These are phyloP conservation scores for Fagus crenata DNA, from an alignment of 306 rosid genomes.

Conservation along the genomic window DNA sequence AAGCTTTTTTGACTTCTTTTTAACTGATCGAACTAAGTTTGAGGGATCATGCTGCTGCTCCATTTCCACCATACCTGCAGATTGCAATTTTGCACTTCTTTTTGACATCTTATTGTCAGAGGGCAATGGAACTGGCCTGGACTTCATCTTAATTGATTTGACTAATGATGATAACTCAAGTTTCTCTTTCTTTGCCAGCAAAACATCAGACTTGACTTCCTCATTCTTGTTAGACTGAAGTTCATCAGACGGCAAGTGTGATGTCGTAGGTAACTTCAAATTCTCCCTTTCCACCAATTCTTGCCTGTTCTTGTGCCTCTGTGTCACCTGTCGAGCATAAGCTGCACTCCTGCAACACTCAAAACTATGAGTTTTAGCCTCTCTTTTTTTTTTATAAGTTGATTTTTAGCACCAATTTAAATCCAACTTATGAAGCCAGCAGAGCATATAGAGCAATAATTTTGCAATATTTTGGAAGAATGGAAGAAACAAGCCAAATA, in stretches of 20 bases:
- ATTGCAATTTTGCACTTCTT: slow-evolving; percentile 31
- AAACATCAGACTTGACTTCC: slow-evolving; percentile 35
- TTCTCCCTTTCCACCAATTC: slow-evolving; percentile 39
- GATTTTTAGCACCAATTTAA: slow-evolving; percentile 18
- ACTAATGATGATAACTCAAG: slow-evolving; percentile 54
- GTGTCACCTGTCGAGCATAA: slow-evolving; percentile 60
- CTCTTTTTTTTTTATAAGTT: too few relatives aligned
- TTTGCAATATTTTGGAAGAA: not conserved
- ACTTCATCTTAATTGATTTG: slow-evolving; percentile 73
- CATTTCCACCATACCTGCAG: slow-evolving; percentile 24
- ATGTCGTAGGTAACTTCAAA: slow-evolving; percentile 20
- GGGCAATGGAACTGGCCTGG: slow-evolving; percentile 48
- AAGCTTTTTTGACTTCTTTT: slow-evolving; percentile 26
- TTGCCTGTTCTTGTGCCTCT: slow-evolving; percentile 45
- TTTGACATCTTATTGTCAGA: slow-evolving; percentile 31
- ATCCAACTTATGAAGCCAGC: not conserved
- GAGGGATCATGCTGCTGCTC: slow-evolving; percentile 30
- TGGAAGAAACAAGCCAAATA: not conserved
- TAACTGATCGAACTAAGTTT: slow-evolving; percentile 27
- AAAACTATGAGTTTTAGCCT: slow-evolving; percentile 24
- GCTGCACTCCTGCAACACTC: slow-evolving; percentile 65
- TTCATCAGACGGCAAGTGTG: slow-evolving; percentile 25
- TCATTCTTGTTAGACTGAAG: slow-evolving; percentile 15
- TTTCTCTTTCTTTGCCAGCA: slow-evolving; percentile 43
- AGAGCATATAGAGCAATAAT: not conserved